These are phyloP conservation scores for Salvia miltiorrhiza DNA, from an alignment of 257 asterid species.

Conservation along the genomic window DNA sequence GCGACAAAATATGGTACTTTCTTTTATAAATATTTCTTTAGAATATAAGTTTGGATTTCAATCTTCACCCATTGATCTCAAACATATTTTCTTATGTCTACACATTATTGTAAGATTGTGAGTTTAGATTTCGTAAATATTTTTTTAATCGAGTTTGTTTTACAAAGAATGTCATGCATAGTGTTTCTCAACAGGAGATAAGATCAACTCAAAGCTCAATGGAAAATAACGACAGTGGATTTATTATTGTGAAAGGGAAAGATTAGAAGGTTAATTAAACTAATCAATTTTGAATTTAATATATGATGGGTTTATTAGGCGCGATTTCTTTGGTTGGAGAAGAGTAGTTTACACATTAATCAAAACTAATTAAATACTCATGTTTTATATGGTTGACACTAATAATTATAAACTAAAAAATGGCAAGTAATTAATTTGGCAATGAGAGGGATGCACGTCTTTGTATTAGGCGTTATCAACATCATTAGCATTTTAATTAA, in stretches of 20 bases:
- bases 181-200: too few species aligned
- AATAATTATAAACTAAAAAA: neutral
- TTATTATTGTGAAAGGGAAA: too few species aligned
- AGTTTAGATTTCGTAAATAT: neutral
- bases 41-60: too few species aligned
- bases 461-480: constrained; percentile 14
- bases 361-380: neutral
- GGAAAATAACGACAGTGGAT: too few species aligned
- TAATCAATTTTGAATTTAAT: neutral
- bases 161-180: too few species aligned
- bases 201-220: too few species aligned
- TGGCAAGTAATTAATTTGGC: neutral
- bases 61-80: too few species aligned
- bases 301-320: neutral
- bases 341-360: neutral
- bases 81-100: too few species aligned
- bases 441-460: constrained; percentile 8
- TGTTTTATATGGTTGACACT: neutral
- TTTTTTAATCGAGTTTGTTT: neutral
- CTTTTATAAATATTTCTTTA: too few species aligned
- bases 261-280: neutral
- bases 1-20: too few species aligned
- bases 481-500: neutral
- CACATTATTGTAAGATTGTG: neutral
- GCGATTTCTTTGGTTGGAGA: neutral